Percentiles rank a stretch among this genome's conserved stretches.
Evolutionary conservation across 2,329 filamentous ascomycete genomes (phyloP).

Genomic region (Penicillium sp.): DNA sequence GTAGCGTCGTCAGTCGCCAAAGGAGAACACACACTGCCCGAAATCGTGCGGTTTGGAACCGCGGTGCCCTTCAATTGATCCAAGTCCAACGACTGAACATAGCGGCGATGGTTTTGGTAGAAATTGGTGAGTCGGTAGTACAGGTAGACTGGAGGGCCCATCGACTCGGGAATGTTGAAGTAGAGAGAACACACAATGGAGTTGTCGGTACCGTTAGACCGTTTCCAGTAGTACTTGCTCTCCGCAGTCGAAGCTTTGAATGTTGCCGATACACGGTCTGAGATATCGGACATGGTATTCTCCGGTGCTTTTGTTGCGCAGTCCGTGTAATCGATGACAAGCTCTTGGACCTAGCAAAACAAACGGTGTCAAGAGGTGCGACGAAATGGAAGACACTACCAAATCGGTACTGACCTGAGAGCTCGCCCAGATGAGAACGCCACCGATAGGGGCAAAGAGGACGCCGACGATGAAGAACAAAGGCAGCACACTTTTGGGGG

Average conservation of each 20-base stretch:
- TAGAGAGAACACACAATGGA: slow-evolving; percentile 68
- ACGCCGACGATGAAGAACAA: slow-evolving; percentile 89
- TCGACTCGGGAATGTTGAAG: slow-evolving; percentile 77
- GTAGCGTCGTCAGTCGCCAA: slow-evolving; percentile 57
- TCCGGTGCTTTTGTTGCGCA: slow-evolving; percentile 64
- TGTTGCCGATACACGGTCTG: slow-evolving; percentile 61
- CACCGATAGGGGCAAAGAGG: slow-evolving; percentile 92
- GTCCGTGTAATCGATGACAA: slow-evolving; percentile 85
- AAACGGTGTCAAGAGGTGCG: slow-evolving; percentile 4
- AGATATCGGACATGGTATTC: slow-evolving; percentile 33
- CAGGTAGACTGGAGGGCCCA: slow-evolving; percentile 80
- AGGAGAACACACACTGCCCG: slow-evolving; percentile 72
- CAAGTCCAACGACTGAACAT: slow-evolving; percentile 84
- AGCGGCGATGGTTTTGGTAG: slow-evolving; percentile 97
- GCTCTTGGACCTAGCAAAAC: slow-evolving; percentile 73
- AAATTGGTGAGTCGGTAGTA: slow-evolving; percentile 98
- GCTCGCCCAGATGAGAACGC: slow-evolving; percentile 82
- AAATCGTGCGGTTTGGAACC: slow-evolving; percentile 62
- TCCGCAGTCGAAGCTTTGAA: slow-evolving; percentile 62
- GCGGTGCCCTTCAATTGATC: slow-evolving; percentile 77
- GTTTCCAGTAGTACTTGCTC: slow-evolving; percentile 38
- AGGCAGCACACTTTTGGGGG: slow-evolving; percentile 88
- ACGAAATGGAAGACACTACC: background rate
- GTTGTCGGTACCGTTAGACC: slow-evolving; percentile 33
- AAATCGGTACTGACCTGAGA: slow-evolving; percentile 61